Base-by-base conservation (phyloP, 352 stramenopile species). In the Proteromonas lacertae region DNA sequence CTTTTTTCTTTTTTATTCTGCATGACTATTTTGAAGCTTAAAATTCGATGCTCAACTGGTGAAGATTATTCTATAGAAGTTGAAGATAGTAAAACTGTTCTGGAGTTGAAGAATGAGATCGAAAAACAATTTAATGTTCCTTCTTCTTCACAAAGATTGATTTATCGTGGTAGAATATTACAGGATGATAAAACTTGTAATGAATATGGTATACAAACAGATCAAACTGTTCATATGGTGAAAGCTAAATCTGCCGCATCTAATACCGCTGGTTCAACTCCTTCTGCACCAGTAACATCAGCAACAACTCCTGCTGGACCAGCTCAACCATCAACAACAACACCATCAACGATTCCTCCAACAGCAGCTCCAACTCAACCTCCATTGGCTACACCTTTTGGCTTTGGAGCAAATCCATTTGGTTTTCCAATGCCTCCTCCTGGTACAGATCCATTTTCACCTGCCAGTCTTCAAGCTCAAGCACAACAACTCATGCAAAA, bases 151-250 rank as follows among this genome's bases (percentile, higher is more conserved):
- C 39, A 44, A 20, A 29, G 39, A 24, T 58, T 80, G 37, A 78
- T 80, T 38, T 69, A 67, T 52, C 74, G 76, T 47, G 68, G 68
- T 36, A 82, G 77, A 47, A 62, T 82, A 38, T 60, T 82, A 37
- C 74, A 80, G 46, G 66, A 82, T 46, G 66, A 78, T 10, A 49
- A 60, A 28, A 75, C 64, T 16, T 55, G 78, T 32, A 50, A 53
- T 14, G 69, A 60, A 46, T 81, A 78, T 49, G 62, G 60, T 28
- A 47, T 46, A n/a, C 23, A 30, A 20, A 3, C 14, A 10, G 31
- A 23, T 12, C 41, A 32, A 22, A 36, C 34, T 14, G 21, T 51
- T 16, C 26, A 51, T 36, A 28, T 52, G 20, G 37, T 51, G 17
- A 34, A 41, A 14, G 30, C 18, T 6, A 13, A 3, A 7, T 4